Percentiles rank a stretch among this genome's conserved stretches.
Evolutionary conservation across 805 yeast genomes (phyloP).

Genomic region (Ogataea pilisensis): DNA sequence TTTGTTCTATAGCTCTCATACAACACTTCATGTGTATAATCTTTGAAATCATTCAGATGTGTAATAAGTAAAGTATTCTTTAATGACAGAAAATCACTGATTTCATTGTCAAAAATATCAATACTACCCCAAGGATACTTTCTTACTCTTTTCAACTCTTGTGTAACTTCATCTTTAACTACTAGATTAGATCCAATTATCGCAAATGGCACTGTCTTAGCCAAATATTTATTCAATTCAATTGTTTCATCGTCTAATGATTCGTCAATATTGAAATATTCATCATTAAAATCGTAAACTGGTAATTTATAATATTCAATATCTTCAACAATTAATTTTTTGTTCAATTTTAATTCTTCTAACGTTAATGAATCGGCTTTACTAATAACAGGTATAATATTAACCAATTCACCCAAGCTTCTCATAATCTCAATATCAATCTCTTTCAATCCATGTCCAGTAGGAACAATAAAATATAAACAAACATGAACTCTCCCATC

Average conservation of each 20-base stretch:
- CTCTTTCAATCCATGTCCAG: constrained; percentile 64
- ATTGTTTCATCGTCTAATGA: constrained; percentile 28
- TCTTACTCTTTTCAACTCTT: constrained; percentile 43
- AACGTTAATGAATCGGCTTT: constrained; percentile 77
- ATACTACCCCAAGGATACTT: constrained; percentile 68
- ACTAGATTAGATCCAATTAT: constrained; percentile 54
- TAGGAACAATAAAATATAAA: constrained; percentile 73
- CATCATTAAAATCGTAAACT: constrained; percentile 72
- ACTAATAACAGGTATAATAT: constrained; percentile 77
- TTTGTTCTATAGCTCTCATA: constrained; percentile 90
- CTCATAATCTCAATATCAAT: constrained; percentile 72
- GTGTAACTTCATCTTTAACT: constrained; percentile 32
- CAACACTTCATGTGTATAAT: constrained; percentile 77
- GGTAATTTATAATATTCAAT: constrained; percentile 67
- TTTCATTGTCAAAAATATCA: constrained; percentile 56
- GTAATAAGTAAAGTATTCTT: constrained; percentile 77
- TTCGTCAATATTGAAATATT: constrained; percentile 35
- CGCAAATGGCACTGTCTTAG: constrained; percentile 57
- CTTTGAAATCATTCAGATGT: constrained; percentile 85
- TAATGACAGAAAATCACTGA: constrained; percentile 75
- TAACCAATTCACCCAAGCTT: constrained; percentile 64
- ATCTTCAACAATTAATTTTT: constrained; percentile 72
- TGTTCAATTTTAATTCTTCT: constrained; percentile 66
- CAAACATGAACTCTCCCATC: constrained; percentile 89
- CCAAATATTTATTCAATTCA: constrained; percentile 34